A percentile compares a stretch with the other conserved stretches of the same genome.
These are phyloP conservation scores for Hemileccinum impolitum DNA, from an alignment of 768 basidiomycete genomes.

Conservation along the genomic window DNA sequence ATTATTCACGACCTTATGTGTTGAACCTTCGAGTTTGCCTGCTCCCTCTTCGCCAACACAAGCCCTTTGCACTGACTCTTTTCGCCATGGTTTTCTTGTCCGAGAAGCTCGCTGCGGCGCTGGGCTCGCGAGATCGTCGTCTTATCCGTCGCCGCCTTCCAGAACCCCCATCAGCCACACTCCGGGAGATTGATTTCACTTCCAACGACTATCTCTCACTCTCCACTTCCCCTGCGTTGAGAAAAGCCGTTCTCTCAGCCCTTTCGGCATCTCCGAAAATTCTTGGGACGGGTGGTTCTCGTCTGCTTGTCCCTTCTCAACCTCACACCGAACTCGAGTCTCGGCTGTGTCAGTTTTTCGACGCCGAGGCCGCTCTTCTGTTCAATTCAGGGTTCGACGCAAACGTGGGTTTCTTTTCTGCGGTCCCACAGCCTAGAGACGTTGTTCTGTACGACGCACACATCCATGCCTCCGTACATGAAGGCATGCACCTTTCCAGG, in stretches of 20 bases:
- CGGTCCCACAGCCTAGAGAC: slow-evolving; percentile 75
- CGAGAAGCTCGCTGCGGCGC: slow-evolving; percentile 46
- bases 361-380: slow-evolving; percentile 61
- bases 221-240: slow-evolving; percentile 54
- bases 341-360: slow-evolving; percentile 64
- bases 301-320: slow-evolving; percentile 65
- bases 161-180: slow-evolving; percentile 40
- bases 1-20: too few species aligned
- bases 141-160: slow-evolving; percentile 70
- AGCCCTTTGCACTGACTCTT: background rate
- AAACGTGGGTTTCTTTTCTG: slow-evolving; percentile 83
- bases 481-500: slow-evolving; percentile 75
- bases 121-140: slow-evolving; percentile 63
- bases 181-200: slow-evolving; percentile 57
- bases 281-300: slow-evolving; percentile 84
- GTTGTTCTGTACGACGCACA: slow-evolving; percentile 79
- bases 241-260: slow-evolving; percentile 53
- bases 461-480: slow-evolving; percentile 89
- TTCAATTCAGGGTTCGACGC: slow-evolving; percentile 96
- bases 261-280: slow-evolving; percentile 51
- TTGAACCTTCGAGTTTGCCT: too few species aligned
- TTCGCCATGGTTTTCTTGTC: slow-evolving; percentile 30
- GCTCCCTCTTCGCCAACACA: background rate
- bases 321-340: slow-evolving; percentile 67
- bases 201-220: slow-evolving; percentile 94